Evolutionary conservation across 2,329 filamentous ascomycete species (phyloP).

Genomic region (Trichophyton schoenleinii): DNA sequence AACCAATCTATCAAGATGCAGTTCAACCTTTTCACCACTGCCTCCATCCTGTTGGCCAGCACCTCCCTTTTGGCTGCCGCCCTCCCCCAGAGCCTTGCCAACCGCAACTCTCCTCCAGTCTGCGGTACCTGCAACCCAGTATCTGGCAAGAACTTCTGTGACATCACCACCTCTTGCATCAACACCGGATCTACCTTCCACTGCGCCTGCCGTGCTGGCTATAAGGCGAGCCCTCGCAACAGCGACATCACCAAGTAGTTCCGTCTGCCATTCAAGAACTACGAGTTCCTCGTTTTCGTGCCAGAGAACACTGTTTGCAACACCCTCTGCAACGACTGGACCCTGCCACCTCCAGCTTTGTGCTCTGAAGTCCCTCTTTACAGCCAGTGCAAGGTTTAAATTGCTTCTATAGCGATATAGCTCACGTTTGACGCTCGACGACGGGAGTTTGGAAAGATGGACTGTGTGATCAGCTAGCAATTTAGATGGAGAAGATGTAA

Average conservation of each 20-base stretch:
- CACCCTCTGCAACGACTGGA: slow-evolving; percentile 25
- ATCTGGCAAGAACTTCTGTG: slow-evolving; percentile 30
- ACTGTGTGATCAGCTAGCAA: background rate
- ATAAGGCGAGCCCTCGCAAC: slow-evolving; percentile 25
- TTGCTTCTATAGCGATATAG: background rate
- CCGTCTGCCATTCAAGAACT: slow-evolving; percentile 28
- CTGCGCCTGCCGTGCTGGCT: slow-evolving; percentile 32
- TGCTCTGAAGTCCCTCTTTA: slow-evolving; percentile 26
- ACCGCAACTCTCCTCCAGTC: slow-evolving; percentile 14
- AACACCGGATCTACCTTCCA: slow-evolving; percentile 30
- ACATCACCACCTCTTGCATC: slow-evolving; percentile 35
- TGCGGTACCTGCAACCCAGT: slow-evolving; percentile 31
- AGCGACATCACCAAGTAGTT: slow-evolving; percentile 24
- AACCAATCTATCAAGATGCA: slow-evolving; percentile 18
- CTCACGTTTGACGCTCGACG: background rate
- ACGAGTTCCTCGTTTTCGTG: slow-evolving; percentile 29
- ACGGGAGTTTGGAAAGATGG: background rate
- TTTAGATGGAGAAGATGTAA: background rate
- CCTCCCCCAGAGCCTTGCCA: slow-evolving; percentile 2
- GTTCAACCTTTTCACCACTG: slow-evolving; percentile 16
- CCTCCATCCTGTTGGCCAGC: slow-evolving; percentile 17
- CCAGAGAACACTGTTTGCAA: slow-evolving; percentile 26
- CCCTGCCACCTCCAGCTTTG: slow-evolving; percentile 20
- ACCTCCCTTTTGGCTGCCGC: slow-evolving; percentile 16
- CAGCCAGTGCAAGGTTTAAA: slow-evolving; percentile 20